phyloP scores from a whole-genome alignment of 2,329 filamentous ascomycete genomes.

The Neospermospora avenae region DNA sequence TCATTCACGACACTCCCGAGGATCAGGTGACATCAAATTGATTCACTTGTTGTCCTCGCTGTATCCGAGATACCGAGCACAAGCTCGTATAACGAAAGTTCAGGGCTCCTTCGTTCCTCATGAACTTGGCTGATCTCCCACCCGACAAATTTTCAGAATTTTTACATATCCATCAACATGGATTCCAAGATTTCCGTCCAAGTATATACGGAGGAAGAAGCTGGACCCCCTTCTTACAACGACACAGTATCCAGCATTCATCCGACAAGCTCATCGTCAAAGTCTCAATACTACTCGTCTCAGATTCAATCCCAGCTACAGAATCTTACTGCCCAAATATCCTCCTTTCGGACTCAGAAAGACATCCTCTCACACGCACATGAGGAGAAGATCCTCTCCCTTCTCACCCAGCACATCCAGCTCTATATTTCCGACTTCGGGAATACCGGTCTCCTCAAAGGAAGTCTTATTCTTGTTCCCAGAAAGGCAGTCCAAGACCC shows the following conservation, averaged over 20 bases:
- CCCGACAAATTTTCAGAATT: neutral
- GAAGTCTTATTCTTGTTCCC: conserved; percentile 31
- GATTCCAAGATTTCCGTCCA: conserved; percentile 20
- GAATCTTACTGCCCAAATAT: conserved; percentile 25
- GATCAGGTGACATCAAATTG: neutral
- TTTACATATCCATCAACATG: conserved; percentile 17
- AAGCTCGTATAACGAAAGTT: neutral
- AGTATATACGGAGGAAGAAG: conserved; percentile 10
- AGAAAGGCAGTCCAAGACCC: conserved; percentile 21
- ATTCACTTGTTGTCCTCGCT: neutral
- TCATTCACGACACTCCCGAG: neutral
- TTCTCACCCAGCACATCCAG: conserved; percentile 30
- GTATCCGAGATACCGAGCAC: neutral
- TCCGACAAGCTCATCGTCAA: neutral
- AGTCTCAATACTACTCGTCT: conserved; percentile 23
- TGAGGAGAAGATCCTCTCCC: conserved; percentile 29
- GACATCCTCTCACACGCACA: conserved; percentile 25
- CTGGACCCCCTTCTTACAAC: conserved; percentile 27
- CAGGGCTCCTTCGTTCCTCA: no score
- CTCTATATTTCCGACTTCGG: conserved; percentile 30
- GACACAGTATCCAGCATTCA: conserved; percentile 20
- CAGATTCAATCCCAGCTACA: conserved; percentile 29
- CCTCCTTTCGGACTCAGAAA: conserved; percentile 22
- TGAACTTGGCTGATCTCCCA: neutral
- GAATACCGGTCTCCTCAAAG: conserved; percentile 23